phyloP scores from a whole-genome alignment of 768 basidiomycete genomes.

The Cystofilobasidium macerans region DNA sequence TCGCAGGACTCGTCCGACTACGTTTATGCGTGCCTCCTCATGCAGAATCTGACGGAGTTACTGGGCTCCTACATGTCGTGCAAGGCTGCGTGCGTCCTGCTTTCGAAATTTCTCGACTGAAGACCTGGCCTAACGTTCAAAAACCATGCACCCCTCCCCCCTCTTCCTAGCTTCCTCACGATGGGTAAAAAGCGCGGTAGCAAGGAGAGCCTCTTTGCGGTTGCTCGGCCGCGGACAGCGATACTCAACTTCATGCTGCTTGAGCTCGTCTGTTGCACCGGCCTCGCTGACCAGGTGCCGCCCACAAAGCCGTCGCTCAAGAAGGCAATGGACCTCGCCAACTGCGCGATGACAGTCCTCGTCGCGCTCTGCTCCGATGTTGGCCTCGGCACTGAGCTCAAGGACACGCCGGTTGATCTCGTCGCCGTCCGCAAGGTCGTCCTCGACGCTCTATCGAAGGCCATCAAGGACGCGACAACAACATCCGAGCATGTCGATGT shows the following conservation, averaged over 20 bases:
- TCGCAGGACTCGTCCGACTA: constrained; percentile 8
- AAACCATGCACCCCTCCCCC: not conserved
- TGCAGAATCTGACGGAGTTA: constrained; percentile 59
- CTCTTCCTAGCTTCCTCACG: constrained; percentile 22
- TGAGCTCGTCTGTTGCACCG: constrained; percentile 25
- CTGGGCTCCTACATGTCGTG: constrained; percentile 84
- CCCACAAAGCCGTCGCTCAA: constrained; percentile 26
- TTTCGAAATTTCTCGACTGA: not conserved
- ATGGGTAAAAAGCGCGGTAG: constrained; percentile 23
- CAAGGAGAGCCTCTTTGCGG: constrained; percentile 10
- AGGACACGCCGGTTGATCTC: constrained; percentile 61
- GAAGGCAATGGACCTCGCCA: constrained; percentile 36
- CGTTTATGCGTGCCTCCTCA: constrained; percentile 31
- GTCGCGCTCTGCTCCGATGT: constrained; percentile 89
- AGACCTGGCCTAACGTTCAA: too few relatives aligned
- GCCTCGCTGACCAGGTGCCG: constrained; percentile 23
- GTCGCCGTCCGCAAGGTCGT: constrained; percentile 86
- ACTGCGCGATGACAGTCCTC: constrained; percentile 55
- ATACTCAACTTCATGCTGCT: constrained; percentile 24
- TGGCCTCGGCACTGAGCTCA: constrained; percentile 52
- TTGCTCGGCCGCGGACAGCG: constrained; percentile 17
- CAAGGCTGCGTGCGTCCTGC: constrained; percentile 53
- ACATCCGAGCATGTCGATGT: constrained; percentile 51
- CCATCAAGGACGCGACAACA: constrained; percentile 62
- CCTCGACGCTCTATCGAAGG: constrained; percentile 72